phyloP scores from a whole-genome alignment of 2,329 filamentous ascomycete species.

The Paramyrothecium roridum region DNA sequence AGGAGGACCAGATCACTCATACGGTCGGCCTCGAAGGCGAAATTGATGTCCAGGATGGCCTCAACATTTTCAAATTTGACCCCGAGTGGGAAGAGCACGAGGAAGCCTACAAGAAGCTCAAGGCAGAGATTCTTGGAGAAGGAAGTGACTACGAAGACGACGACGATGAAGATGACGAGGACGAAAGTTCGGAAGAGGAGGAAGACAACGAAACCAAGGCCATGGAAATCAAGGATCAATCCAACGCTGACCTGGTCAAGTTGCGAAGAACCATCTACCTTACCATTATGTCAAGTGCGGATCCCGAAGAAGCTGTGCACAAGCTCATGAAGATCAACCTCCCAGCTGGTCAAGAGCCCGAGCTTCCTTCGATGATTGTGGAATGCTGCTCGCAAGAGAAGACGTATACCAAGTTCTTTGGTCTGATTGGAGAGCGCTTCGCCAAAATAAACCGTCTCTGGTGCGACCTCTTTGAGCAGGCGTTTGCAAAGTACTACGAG shows the following conservation, averaged over 20 bases:
- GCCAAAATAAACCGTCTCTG: slow-evolving; percentile 94
- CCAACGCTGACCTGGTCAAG: slow-evolving; percentile 92
- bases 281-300: slow-evolving; percentile 94
- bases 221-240: slow-evolving; percentile 96
- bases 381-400: slow-evolving; percentile 96
- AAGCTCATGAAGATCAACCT: slow-evolving; percentile 94
- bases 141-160: slow-evolving; percentile 81
- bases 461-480: slow-evolving; percentile 87
- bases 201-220: slow-evolving; percentile 76
- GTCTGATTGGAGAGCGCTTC: slow-evolving; percentile 89
- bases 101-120: slow-evolving; percentile 82
- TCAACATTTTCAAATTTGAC: slow-evolving; percentile 97
- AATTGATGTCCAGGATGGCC: slow-evolving; percentile 76
- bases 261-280: slow-evolving; percentile 92
- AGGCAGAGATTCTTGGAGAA: slow-evolving; percentile 91
- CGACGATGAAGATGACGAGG: slow-evolving; percentile 54
- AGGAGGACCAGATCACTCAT: slow-evolving; percentile 98
- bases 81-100: slow-evolving; percentile 87
- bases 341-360: slow-evolving; percentile 79
- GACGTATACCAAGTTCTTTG: slow-evolving; percentile 97
- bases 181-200: slow-evolving; percentile 69
- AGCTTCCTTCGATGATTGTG: slow-evolving; percentile 94
- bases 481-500: slow-evolving; percentile 91
- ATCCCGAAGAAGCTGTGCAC: slow-evolving; percentile 95
- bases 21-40: slow-evolving; percentile 77